A percentile compares a stretch with the other conserved stretches of the same genome.
phyloP scores from a whole-genome alignment of 139 green algal species.

The Medakamo hakoo region DNA sequence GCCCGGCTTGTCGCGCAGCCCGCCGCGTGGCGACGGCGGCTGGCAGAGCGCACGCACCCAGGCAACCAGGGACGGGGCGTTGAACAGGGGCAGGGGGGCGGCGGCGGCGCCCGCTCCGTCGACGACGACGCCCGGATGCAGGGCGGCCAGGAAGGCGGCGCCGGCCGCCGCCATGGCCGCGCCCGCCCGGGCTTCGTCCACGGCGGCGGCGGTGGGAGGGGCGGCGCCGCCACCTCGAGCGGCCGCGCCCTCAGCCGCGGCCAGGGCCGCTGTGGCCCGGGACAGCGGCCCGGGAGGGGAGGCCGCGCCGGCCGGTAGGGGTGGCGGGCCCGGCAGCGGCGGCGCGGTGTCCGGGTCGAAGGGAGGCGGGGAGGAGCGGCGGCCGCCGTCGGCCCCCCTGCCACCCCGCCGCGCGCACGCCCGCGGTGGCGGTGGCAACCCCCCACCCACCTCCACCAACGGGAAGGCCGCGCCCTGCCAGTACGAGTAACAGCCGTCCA shows the following conservation, averaged over 20 bases:
- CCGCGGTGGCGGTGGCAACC: no score
- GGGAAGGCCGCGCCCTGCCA: conserved; percentile 82
- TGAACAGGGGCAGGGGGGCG: conserved; percentile 22
- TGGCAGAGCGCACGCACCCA: conserved; percentile 71
- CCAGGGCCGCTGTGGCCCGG: not conserved
- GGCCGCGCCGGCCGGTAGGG: not conserved
- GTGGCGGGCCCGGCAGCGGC: conserved; percentile 1
- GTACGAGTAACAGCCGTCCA: conserved; percentile 94
- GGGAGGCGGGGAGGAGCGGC: not conserved
- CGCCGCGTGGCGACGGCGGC: conserved; percentile 38
- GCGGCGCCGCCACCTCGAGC: not conserved
- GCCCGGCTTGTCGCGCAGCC: conserved; percentile 89
- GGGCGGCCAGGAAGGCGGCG: not conserved
- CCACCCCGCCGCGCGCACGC: no score
- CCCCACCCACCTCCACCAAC: conserved; percentile 32
- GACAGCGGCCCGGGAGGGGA: not conserved
- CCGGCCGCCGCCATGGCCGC: not conserved
- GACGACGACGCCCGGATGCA: not conserved
- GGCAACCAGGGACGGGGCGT: conserved; percentile 53
- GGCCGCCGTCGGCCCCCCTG: not conserved
- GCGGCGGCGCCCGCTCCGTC: not conserved
- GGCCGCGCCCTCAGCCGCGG: conserved; percentile 2
- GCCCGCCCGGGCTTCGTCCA: not conserved
- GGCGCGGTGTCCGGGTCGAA: not conserved
- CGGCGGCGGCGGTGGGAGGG: not conserved